Conservation (phyloP, 139 green algal species). For the Closterium sp. region DNA sequence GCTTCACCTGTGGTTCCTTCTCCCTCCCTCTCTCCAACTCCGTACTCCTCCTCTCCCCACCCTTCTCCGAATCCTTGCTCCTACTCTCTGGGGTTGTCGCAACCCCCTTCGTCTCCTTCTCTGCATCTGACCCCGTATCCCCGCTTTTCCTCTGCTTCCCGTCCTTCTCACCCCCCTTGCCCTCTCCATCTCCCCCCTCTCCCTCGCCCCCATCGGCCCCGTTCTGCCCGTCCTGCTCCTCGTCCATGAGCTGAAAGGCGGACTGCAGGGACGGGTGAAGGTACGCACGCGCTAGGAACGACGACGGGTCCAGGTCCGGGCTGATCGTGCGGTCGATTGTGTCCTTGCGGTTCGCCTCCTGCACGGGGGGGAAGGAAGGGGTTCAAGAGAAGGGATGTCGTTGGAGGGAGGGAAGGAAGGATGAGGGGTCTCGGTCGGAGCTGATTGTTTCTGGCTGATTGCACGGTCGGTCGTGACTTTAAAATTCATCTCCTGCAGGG, state of each 20-base stretch:
- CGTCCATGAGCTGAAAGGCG: not conserved
- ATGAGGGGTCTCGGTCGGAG: not conserved
- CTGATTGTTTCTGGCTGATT: not conserved
- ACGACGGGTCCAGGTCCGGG: not conserved
- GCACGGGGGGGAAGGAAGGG: not conserved
- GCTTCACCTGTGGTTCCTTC: not conserved
- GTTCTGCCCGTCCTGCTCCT: not conserved
- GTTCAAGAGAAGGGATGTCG: no score
- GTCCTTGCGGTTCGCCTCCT: constrained; percentile 47
- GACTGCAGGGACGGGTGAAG: constrained; percentile 28
- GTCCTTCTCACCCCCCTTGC: not conserved
- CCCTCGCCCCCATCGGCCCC: not conserved
- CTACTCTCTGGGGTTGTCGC: not conserved
- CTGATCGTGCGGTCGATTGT: constrained; percentile 16
- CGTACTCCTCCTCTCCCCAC: not conserved
- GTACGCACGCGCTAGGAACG: constrained; percentile 30
- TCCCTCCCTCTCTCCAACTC: not conserved
- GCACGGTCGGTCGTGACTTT: constrained; percentile 29
- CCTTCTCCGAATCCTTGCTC: not conserved
- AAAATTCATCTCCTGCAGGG: constrained; percentile 16
- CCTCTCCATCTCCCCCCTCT: not conserved
- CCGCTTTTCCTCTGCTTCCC: not conserved
- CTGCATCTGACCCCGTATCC: not conserved
- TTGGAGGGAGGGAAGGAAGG: not conserved
- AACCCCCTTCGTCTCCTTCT: not conserved